Conservation (phyloP, 805 yeast genomes). For the Teunomyces lycoperdinae region DNA sequence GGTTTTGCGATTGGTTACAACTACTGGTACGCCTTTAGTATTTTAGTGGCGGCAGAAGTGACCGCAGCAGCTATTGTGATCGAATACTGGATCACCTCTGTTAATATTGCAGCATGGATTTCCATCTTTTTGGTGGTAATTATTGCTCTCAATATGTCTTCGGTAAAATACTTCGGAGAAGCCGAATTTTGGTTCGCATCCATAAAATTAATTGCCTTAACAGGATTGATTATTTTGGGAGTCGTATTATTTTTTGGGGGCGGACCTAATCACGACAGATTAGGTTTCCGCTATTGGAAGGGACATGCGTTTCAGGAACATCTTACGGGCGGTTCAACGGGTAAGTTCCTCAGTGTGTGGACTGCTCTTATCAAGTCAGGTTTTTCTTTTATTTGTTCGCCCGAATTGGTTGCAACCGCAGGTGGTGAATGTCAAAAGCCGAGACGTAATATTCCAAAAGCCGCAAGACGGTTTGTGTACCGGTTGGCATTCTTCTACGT, state of each 20-base stretch:
- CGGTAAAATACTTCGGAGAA: slow-evolving; percentile 36
- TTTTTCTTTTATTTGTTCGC: slow-evolving; percentile 31
- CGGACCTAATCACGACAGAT: slow-evolving; percentile 35
- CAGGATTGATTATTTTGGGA: slow-evolving; percentile 32
- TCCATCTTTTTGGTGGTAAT: slow-evolving; percentile 28
- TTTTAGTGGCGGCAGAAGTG: slow-evolving; percentile 34
- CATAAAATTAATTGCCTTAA: slow-evolving; percentile 28
- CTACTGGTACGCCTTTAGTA: slow-evolving; percentile 32
- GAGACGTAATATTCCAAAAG: slow-evolving; percentile 59
- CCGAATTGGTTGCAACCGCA: slow-evolving; percentile 54
- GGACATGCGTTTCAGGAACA: slow-evolving; percentile 40
- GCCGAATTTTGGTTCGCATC: slow-evolving; percentile 35
- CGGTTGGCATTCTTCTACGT: slow-evolving; percentile 42
- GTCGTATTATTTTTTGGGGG: slow-evolving; percentile 39
- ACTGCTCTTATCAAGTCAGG: slow-evolving; percentile 26
- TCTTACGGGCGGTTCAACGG: slow-evolving; percentile 30
- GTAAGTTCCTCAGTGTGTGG: slow-evolving; percentile 21
- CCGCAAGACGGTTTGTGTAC: slow-evolving; percentile 57
- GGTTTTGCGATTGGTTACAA: slow-evolving; percentile 36
- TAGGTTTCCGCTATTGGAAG: slow-evolving; percentile 47
- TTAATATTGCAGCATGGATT: slow-evolving; percentile 39
- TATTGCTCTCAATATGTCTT: slow-evolving; percentile 24
- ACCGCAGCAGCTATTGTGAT: slow-evolving; percentile 42
- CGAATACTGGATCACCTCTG: slow-evolving; percentile 32
- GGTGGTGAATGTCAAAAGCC: slow-evolving; percentile 61